Evolutionary conservation across 495 filamentous ascomycete genomes (phyloP).

Genomic region (Annulohypoxylon maeteangense): DNA sequence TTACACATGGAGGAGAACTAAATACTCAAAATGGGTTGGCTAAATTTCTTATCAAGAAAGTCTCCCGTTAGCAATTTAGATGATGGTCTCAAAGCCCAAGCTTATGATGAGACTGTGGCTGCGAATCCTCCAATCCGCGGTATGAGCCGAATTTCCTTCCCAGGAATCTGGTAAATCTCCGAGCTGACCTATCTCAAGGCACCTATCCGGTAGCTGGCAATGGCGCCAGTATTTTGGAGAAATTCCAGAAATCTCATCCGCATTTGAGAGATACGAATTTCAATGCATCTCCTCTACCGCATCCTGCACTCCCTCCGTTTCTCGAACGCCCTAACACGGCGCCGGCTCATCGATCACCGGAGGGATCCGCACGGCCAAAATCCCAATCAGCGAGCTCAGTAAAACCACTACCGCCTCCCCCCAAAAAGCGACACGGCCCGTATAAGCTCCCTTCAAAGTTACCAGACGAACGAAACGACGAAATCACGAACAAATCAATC

Average conservation of each 20-base stretch:
- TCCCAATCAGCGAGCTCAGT: slow-evolving; percentile 26
- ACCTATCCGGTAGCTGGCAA: slow-evolving; percentile 48
- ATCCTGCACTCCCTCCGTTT: slow-evolving; percentile 46
- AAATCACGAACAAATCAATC: slow-evolving; percentile 2
- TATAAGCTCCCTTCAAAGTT: slow-evolving; percentile 39
- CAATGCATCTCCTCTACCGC: slow-evolving; percentile 43
- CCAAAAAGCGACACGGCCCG: slow-evolving; percentile 41
- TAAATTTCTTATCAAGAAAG: slow-evolving; percentile 54
- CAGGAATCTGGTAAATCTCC: slow-evolving; percentile 39
- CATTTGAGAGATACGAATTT: slow-evolving; percentile 44
- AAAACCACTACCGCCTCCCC: slow-evolving; percentile 13
- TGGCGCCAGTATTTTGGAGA: slow-evolving; percentile 44
- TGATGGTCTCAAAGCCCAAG: slow-evolving; percentile 44
- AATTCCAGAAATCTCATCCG: slow-evolving; percentile 44
- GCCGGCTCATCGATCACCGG: slow-evolving; percentile 37
- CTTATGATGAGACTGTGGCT: slow-evolving; percentile 46
- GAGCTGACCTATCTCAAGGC: slow-evolving; percentile 46
- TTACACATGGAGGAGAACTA: slow-evolving; percentile 11
- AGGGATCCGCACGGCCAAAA: slow-evolving; percentile 23
- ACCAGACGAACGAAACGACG: slow-evolving; percentile 22
- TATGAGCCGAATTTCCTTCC: slow-evolving; percentile 44
- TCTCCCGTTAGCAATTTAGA: slow-evolving; percentile 36
- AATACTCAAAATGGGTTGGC: slow-evolving; percentile 54
- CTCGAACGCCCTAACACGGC: slow-evolving; percentile 54
- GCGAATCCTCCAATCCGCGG: slow-evolving; percentile 48